A percentile compares a stretch with the other conserved stretches of the same genome.
phyloP scores from a whole-genome alignment of 441 rosid genomes.

The Jatropha multifida region DNA sequence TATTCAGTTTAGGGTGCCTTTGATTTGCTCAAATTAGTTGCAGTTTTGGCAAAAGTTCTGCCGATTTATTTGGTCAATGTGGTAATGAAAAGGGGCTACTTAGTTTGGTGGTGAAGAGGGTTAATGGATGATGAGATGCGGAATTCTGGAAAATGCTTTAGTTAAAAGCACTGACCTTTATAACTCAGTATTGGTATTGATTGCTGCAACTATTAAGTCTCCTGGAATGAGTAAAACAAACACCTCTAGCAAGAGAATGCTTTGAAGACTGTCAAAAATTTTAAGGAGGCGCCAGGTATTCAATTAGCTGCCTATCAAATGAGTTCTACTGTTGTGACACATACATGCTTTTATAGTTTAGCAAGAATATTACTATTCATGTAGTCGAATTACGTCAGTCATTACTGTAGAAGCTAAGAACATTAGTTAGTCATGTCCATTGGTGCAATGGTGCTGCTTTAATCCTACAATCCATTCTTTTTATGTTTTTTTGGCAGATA shows the following conservation, averaged over 20 bases:
- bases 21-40: not conserved
- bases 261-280: not conserved
- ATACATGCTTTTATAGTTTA: not conserved
- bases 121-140: not conserved
- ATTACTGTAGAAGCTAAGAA: not conserved
- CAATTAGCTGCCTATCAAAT: too few relatives aligned
- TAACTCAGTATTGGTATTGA: not conserved
- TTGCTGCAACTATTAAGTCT: not conserved
- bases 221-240: too few relatives aligned
- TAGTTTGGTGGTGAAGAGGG: not conserved
- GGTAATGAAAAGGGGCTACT: not conserved
- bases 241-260: not conserved
- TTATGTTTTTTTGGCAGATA: conserved; percentile 35
- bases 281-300: too few relatives aligned
- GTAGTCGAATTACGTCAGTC: not conserved
- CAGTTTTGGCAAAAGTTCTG: not conserved
- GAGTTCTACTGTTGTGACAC: not conserved
- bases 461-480: not conserved
- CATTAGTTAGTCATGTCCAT: not conserved
- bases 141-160: not conserved
- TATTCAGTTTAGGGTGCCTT: not conserved
- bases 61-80: not conserved
- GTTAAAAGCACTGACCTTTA: not conserved
- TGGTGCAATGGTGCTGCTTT: not conserved
- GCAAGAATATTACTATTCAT: not conserved